phyloP scores from a whole-genome alignment of 805 yeast species.

The Soucietia sequanensis region DNA sequence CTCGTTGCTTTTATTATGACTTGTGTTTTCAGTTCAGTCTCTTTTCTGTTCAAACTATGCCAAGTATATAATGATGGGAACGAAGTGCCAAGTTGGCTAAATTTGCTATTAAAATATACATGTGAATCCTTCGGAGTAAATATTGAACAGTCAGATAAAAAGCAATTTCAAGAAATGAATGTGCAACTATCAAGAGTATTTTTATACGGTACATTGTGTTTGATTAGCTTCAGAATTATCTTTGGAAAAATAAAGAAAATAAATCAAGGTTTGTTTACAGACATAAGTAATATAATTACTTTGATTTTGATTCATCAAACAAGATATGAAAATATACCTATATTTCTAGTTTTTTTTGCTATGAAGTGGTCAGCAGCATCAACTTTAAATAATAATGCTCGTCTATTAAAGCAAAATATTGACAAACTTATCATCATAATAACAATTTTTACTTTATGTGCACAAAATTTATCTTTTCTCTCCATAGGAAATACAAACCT shows the following conservation, averaged over 20 bases:
- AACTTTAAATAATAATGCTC: constrained; percentile 7
- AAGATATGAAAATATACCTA: constrained; percentile 52
- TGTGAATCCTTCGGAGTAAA: constrained; percentile 26
- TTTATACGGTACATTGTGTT: constrained; percentile 21
- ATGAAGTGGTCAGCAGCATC: constrained; percentile 20
- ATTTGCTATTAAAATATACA: constrained; percentile 24
- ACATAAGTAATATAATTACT: constrained; percentile 33
- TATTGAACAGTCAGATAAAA: constrained; percentile 17
- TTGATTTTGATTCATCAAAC: constrained; percentile 55
- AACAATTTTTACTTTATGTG: constrained; percentile 42
- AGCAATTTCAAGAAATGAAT: constrained; percentile 20
- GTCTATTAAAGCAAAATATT: constrained; percentile 5
- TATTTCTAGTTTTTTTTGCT: constrained; percentile 41
- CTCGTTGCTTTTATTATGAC: constrained; percentile 43
- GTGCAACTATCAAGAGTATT: constrained; percentile 26
- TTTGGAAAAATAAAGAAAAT: constrained; percentile 20
- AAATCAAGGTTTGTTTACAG: constrained; percentile 30
- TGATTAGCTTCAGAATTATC: constrained; percentile 30
- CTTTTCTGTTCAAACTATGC: constrained; percentile 53
- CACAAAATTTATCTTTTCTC: constrained; percentile 80
- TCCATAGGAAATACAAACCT: constrained; percentile 91
- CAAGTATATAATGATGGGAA: constrained; percentile 58
- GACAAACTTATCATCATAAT: constrained; percentile 21
- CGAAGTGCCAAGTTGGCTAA: constrained; percentile 42
- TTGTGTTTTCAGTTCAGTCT: constrained; percentile 44